Conservation (phyloP, 306 rosid species). For the Lathyrus tuberosus region DNA sequence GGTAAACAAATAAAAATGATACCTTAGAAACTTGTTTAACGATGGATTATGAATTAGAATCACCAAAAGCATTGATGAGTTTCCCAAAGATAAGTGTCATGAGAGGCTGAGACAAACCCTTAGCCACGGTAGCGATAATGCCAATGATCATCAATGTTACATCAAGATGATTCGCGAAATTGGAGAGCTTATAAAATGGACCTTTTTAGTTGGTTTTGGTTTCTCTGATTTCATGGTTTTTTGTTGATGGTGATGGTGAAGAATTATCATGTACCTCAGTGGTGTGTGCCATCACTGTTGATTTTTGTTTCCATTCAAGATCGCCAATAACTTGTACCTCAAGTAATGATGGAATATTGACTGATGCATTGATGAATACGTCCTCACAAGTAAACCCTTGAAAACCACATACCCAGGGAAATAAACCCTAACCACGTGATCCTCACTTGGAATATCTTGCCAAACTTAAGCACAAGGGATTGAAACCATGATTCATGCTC, state of each 20-base stretch:
- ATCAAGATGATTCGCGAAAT: conserved; percentile 65
- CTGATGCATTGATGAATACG: no score
- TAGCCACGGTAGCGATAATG: conserved; percentile 50
- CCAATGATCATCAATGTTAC: conserved; percentile 61
- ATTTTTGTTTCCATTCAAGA: no score
- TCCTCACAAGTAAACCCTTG: no score
- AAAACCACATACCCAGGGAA: no score
- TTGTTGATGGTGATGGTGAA: background rate
- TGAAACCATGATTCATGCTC: no score
- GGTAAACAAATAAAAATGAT: conserved; percentile 55
- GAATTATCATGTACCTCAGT: background rate
- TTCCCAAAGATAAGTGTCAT: conserved; percentile 69
- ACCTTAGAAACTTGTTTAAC: conserved; percentile 63
- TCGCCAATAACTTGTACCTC: no score
- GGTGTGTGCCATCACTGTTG: background rate
- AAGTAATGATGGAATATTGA: no score
- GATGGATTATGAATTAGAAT: conserved; percentile 34
- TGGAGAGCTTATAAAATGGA: conserved; percentile 64
- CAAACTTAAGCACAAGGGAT: no score
- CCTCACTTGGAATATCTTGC: no score
- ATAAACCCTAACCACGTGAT: no score
- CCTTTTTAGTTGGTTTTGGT: conserved; percentile 42
- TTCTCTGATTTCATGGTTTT: background rate
- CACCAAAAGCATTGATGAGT: conserved; percentile 64
- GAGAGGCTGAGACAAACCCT: conserved; percentile 70